Base-by-base conservation (phyloP, 2,329 filamentous ascomycete genomes). In the Dactylellina sp. region DNA sequence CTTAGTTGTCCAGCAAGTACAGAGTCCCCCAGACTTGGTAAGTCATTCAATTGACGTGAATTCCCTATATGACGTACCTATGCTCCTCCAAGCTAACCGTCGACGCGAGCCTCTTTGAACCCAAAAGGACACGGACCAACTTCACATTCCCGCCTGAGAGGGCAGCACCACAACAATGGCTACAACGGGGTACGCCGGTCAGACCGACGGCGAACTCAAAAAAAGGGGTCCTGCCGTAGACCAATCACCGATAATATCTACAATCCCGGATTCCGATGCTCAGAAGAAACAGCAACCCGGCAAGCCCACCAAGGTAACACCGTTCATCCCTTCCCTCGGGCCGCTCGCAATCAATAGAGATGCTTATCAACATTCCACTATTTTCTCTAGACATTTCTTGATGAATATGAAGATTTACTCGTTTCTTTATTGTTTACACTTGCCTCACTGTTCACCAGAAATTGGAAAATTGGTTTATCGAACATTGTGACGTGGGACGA, bases 401-500 rank as follows among this genome's bases (percentile, higher is more conserved):
- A 85, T 78, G 83, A 89, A 81, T 87, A 88, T 86, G 85, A 91
- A 80, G 83, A 85, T 80, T 79, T 89, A 79, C 84, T 88, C 79
- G 85, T 86, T 76, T 86, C 88, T 62, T 80, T 89, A 78, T 79
- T 89, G 79, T 87, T 89, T 82, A 86, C 87, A 71, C 79, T 84
- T 76, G 80, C 89, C 61, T 87, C 89, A 66, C 84, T 89, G 82
- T 88, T 89, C 80, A 91, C 89, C 40, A 84, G 89, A 76, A 80
- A 90, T 76, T 90, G 86, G 82, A 90, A 89, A 83, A 90, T 91
- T 79, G 89, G 89, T 66, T 82, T 89, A 62, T 89, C 87, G 77
- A 82, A 87, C 77, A 88, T 89, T 77, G 87, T 89, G 53, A 89
- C 87, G 53, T 89, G 87, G 87, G 87, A 89, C 81, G 81, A 82